Evolutionary conservation across 2,329 filamentous ascomycete species (phyloP).

Genomic region (Penicillium sp.): DNA sequence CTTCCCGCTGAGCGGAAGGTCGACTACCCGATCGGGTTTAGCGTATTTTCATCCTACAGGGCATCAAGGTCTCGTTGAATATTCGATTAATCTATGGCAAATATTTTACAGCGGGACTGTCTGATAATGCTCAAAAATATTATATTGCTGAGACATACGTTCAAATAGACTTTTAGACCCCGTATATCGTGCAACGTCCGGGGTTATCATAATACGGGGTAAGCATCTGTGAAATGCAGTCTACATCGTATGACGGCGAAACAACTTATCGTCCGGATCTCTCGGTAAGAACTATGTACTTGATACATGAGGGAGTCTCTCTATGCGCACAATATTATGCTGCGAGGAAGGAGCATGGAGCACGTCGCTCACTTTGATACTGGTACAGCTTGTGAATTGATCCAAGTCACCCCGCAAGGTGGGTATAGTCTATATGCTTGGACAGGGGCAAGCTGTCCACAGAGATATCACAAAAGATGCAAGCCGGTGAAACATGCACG

Average conservation of each 20-base stretch:
- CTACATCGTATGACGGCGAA: no score
- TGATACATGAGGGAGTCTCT: neutral
- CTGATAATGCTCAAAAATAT: no score
- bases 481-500: constrained; percentile 20
- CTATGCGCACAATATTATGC: neutral
- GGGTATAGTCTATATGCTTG: constrained; percentile 42
- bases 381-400: constrained; percentile 44
- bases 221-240: no score
- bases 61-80: neutral
- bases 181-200: no score
- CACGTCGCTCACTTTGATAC: constrained; percentile 18
- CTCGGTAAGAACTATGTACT: no score
- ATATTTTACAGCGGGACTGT: no score
- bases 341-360: neutral
- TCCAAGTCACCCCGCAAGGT: constrained; percentile 32
- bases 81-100: no score
- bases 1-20: constrained; percentile 12
- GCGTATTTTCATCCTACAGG: constrained; percentile 4
- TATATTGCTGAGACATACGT: no score
- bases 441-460: constrained; percentile 36
- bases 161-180: no score
- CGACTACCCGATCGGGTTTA: constrained; percentile 28
- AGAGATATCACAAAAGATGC: constrained; percentile 26
- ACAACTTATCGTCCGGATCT: no score
- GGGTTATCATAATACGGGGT: no score